Conservation (phyloP, 2,329 filamentous ascomycete species). For the Ophiostoma ulmi region DNA sequence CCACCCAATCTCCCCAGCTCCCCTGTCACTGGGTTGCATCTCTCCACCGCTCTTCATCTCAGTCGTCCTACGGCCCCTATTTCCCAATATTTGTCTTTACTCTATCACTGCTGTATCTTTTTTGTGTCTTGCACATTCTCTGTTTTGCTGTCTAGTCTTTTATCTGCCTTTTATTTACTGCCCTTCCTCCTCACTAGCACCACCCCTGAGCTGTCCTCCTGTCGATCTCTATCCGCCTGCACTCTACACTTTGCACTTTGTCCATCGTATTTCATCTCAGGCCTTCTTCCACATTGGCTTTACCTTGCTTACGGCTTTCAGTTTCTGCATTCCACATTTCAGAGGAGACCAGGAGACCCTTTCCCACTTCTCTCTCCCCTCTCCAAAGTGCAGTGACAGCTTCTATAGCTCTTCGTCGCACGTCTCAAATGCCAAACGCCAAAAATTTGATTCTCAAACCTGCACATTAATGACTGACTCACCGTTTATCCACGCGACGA, state of each 20-base stretch:
- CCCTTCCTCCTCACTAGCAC: background rate
- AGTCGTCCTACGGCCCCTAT: background rate
- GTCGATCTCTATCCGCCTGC: constrained; percentile 19
- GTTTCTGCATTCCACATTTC: constrained; percentile 5
- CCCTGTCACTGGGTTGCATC: background rate
- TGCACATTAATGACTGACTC: background rate
- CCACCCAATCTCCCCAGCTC: constrained; percentile 7
- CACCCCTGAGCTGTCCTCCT: constrained; percentile 21
- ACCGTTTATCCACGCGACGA: background rate
- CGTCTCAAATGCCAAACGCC: background rate
- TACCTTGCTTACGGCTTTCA: background rate
- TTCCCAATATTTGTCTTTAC: background rate
- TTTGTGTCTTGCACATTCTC: background rate
- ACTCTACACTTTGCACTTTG: background rate
- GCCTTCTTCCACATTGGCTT: background rate
- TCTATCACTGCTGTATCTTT: background rate
- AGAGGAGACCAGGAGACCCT: background rate
- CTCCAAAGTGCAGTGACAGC: background rate
- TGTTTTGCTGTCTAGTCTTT: background rate
- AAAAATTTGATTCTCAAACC: background rate
- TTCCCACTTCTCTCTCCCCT: background rate
- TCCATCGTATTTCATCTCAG: constrained; percentile 2
- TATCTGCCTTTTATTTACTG: background rate
- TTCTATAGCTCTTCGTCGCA: background rate
- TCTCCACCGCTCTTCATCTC: background rate